Conservation (phyloP, 495 filamentous ascomycete species). For the Copromyces sp. region DNA sequence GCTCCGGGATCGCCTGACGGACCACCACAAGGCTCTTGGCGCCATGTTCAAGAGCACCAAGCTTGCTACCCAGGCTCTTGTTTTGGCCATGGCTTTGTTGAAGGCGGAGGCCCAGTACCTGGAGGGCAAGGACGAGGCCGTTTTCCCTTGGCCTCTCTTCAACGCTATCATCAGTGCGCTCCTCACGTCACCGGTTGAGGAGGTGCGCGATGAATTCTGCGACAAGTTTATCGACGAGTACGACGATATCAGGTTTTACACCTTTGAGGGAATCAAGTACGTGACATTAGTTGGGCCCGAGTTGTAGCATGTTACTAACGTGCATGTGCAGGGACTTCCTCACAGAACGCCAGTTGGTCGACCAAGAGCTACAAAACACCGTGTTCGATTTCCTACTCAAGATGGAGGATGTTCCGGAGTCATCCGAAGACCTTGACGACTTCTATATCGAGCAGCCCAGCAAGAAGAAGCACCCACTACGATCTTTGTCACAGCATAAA, state of each 20-base stretch:
- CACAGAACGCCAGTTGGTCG: constrained; percentile 22
- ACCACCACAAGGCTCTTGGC: constrained; percentile 53
- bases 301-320: constrained; percentile 10
- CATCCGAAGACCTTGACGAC: constrained; percentile 51
- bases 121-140: constrained; percentile 47
- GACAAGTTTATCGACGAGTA: constrained; percentile 67
- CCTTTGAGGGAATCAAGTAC: constrained; percentile 60
- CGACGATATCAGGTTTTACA: constrained; percentile 78
- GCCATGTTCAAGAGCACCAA: constrained; percentile 45
- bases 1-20: constrained; percentile 62
- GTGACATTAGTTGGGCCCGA: constrained; percentile 9
- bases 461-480: constrained; percentile 42
- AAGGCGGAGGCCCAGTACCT: constrained; percentile 63
- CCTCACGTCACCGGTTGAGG: constrained; percentile 45
- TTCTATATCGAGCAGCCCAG: constrained; percentile 49
- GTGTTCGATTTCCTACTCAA: constrained; percentile 53
- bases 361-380: constrained; percentile 37
- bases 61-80: constrained; percentile 50
- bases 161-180: constrained; percentile 50
- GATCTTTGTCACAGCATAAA: constrained; percentile 53
- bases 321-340: constrained; percentile 25
- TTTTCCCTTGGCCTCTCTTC: constrained; percentile 56
- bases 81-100: constrained; percentile 70
- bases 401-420: constrained; percentile 52
- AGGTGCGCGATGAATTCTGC: constrained; percentile 57